These are phyloP conservation scores for Lobosporangium transversale DNA, from an alignment of 192 early-diverging fungal genomes.

Conservation along the genomic window DNA sequence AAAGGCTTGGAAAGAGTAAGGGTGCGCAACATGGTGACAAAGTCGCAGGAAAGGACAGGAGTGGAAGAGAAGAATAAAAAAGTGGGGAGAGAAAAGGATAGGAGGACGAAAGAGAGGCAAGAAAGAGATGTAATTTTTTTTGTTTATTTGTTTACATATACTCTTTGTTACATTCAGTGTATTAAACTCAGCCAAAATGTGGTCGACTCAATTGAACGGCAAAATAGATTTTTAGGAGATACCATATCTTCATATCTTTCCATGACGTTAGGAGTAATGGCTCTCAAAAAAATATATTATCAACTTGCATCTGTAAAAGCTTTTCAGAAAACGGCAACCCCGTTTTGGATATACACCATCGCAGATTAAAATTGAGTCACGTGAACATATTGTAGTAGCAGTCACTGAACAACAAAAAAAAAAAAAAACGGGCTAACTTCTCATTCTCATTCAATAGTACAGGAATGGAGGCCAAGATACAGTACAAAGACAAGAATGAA, in stretches of 20 bases:
- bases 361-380: too few relatives aligned
- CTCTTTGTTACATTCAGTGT: too few relatives aligned
- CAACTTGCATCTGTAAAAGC: not conserved
- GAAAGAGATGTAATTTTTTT: not conserved
- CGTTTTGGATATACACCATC: not conserved
- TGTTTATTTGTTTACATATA: too few relatives aligned
- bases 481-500: slow-evolving; percentile 49
- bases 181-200: too few relatives aligned
- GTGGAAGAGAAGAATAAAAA: slow-evolving; percentile 5
- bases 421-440: not conserved
- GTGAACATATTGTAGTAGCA: not conserved
- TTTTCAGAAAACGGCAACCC: not conserved
- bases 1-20: slow-evolving; percentile 29
- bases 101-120: not conserved
- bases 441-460: slow-evolving; percentile 13
- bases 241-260: too few relatives aligned
- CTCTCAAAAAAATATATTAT: not conserved
- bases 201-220: too few relatives aligned
- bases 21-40: slow-evolving; percentile 26
- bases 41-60: not conserved
- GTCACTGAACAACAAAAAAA: slow-evolving; percentile 9
- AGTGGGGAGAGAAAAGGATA: not conserved
- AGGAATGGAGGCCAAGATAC: slow-evolving; percentile 40
- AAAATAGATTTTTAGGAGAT: too few relatives aligned
- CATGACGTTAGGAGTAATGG: too few relatives aligned